Percentiles rank a stretch among this genome's conserved stretches.
phyloP scores from a whole-genome alignment of 257 asterid species.

The Paulownia fortunei region DNA sequence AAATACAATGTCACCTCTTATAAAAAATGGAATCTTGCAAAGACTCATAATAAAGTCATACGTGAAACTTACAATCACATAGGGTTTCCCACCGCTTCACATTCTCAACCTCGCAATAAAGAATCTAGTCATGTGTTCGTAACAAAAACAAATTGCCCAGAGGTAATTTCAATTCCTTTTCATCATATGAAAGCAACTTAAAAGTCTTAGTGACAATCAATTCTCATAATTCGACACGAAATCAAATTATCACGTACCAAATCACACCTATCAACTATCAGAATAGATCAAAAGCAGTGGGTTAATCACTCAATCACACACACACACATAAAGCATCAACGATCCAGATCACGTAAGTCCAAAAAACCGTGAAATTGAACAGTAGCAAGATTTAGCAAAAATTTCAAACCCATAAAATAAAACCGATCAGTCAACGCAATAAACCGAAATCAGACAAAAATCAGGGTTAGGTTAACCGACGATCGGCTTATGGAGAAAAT shows the following conservation, averaged over 20 bases:
- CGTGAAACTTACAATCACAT: not conserved
- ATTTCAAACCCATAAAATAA: not conserved
- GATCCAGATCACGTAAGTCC: conserved; percentile 24
- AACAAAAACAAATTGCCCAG: not conserved
- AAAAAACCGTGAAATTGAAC: not conserved
- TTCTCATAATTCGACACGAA: not conserved
- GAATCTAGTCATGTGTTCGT: not conserved
- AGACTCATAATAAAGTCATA: not conserved
- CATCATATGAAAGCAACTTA: not conserved
- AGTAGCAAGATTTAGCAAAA: not conserved
- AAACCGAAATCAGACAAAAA: not conserved
- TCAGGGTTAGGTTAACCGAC: conserved; percentile 16
- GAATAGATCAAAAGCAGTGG: not conserved
- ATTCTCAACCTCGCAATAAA: not conserved
- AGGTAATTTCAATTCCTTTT: not conserved
- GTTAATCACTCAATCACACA: not conserved
- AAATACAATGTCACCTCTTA: not conserved
- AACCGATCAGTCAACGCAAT: not conserved
- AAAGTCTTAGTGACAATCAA: not conserved
- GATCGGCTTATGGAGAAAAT: conserved; percentile 25
- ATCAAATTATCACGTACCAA: not conserved
- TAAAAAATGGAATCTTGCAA: not conserved
- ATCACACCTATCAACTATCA: not conserved
- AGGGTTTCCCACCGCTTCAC: not conserved
- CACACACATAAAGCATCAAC: conserved; percentile 13